Conservation (phyloP, 768 basidiomycete genomes). For the Lactifluus volemus region DNA sequence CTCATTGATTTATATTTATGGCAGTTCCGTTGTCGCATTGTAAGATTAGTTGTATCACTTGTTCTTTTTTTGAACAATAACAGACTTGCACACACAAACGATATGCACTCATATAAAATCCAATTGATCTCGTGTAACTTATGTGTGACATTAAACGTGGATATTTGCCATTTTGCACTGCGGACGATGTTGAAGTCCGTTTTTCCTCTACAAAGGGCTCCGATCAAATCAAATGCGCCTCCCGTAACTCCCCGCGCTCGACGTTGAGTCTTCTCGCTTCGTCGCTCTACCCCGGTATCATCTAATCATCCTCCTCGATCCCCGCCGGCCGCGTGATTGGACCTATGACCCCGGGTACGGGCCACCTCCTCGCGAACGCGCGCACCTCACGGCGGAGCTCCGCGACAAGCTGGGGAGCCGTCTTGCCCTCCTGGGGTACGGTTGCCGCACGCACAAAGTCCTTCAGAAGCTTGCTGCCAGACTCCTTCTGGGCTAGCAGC, state of each 20-base stretch:
- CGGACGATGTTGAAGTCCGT: slow-evolving; percentile 22
- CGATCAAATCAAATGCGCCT: neutral
- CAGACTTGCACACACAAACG: neutral
- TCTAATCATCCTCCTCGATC: slow-evolving; percentile 42
- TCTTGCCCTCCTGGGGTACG: slow-evolving; percentile 54
- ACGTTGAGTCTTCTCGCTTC: slow-evolving; percentile 19
- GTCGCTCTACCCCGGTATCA: neutral
- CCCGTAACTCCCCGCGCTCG: neutral
- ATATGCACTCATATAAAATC: neutral
- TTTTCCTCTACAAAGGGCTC: neutral
- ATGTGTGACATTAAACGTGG: neutral
- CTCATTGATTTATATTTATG: neutral
- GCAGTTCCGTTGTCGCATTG: neutral
- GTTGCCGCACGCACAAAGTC: slow-evolving; percentile 87
- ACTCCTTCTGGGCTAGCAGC: slow-evolving; percentile 85
- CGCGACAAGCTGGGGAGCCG: slow-evolving; percentile 61
- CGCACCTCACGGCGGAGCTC: slow-evolving; percentile 74
- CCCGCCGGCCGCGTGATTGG: slow-evolving; percentile 49
- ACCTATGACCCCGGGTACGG: slow-evolving; percentile 73
- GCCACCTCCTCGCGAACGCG: slow-evolving; percentile 79
- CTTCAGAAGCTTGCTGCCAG: slow-evolving; percentile 89
- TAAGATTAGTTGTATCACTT: neutral
- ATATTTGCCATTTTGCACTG: neutral
- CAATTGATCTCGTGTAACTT: neutral
- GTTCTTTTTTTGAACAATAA: neutral